phyloP scores from a whole-genome alignment of 805 yeast species.

The Spathaspora girioi region DNA sequence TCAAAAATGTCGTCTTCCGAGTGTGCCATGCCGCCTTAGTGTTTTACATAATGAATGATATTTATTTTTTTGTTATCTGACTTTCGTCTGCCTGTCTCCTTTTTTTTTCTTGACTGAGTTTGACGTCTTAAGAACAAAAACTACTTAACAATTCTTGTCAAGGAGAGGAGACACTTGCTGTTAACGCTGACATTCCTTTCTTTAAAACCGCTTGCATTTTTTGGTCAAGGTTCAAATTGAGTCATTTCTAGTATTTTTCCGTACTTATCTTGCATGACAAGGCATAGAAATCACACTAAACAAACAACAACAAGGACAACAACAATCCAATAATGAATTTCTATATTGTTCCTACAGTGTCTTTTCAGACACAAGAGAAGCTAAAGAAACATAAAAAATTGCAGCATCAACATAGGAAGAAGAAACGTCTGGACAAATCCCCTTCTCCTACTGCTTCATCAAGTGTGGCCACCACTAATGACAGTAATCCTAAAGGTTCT shows the following conservation, averaged over 20 bases:
- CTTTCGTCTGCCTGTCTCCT: background rate
- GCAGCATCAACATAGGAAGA: background rate
- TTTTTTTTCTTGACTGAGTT: background rate
- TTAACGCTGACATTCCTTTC: too few relatives aligned
- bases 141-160: too few relatives aligned
- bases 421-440: background rate
- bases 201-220: too few relatives aligned
- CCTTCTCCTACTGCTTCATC: background rate
- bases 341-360: slow-evolving; percentile 36
- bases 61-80: background rate
- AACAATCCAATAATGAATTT: slow-evolving; percentile 27
- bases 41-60: background rate
- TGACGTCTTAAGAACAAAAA: background rate
- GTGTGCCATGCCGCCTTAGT: background rate
- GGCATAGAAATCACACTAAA: too few relatives aligned
- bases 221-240: background rate
- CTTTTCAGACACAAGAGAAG: slow-evolving; percentile 40
- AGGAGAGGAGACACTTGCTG: too few relatives aligned
- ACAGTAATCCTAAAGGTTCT: background rate
- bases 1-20: background rate
- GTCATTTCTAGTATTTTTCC: background rate
- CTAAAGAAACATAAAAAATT: slow-evolving; percentile 16
- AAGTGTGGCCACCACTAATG: background rate
- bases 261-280: background rate
- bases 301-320: too few relatives aligned